Conservation (phyloP, 495 filamentous ascomycete species). For the Glonium stellatum region DNA sequence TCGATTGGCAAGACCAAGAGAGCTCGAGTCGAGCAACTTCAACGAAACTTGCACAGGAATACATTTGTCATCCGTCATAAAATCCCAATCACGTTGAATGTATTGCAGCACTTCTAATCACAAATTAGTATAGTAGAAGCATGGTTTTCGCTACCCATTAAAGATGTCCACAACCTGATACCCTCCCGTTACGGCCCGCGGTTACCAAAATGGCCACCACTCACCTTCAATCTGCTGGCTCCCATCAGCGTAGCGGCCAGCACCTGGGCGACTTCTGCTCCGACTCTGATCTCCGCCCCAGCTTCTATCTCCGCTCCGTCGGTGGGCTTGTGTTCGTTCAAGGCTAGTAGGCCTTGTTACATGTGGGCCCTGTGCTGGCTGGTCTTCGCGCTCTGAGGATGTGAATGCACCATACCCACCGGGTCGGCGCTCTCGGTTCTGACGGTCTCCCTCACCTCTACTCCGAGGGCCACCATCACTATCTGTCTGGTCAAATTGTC, state of each 20-base stretch:
- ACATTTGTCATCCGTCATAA: constrained; percentile 80
- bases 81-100: constrained; percentile 83
- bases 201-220: background rate
- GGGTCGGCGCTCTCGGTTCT: constrained; percentile 29
- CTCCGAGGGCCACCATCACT: constrained; percentile 1
- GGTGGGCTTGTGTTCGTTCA: constrained; percentile 28
- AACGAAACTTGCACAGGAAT: constrained; percentile 88
- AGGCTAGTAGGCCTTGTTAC: constrained; percentile 29
- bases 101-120: constrained; percentile 53
- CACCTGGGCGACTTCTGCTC: constrained; percentile 24
- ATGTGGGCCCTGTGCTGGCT: constrained; percentile 8
- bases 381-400: constrained; percentile 11
- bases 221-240: constrained; percentile 40
- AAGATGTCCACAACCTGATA: no score
- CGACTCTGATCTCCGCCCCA: constrained; percentile 16
- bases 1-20: constrained; percentile 80
- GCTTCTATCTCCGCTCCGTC: constrained; percentile 26
- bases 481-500: constrained; percentile 5
- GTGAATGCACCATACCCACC: constrained; percentile 41
- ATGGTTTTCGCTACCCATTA: background rate
- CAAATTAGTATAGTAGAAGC: constrained; percentile 2
- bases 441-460: constrained; percentile 16
- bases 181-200: no score
- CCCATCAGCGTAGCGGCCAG: constrained; percentile 32
- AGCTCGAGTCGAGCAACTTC: constrained; percentile 88